These are phyloP conservation scores for Colletotrichum sp. DNA, from an alignment of 2,329 filamentous ascomycete species.

Conservation along the genomic window DNA sequence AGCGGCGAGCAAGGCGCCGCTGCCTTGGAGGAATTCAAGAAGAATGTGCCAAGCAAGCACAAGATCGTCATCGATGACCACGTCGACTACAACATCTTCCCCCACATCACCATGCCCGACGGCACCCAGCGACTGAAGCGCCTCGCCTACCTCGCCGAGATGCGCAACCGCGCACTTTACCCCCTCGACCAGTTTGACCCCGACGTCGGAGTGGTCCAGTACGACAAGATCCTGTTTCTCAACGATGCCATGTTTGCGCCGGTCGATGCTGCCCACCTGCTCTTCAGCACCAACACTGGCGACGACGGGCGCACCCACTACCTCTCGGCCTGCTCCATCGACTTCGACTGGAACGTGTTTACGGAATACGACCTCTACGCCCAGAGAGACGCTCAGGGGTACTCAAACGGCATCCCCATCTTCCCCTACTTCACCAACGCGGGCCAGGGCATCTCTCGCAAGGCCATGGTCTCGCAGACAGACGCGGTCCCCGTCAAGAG, in stretches of 20 bases:
- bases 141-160: conserved; percentile 75
- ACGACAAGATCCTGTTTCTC: conserved; percentile 64
- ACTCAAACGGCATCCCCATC: conserved; percentile 66
- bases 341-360: conserved; percentile 70
- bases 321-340: conserved; percentile 72
- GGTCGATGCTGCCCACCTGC: conserved; percentile 57
- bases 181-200: conserved; percentile 60
- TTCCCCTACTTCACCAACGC: conserved; percentile 70
- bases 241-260: conserved; percentile 69
- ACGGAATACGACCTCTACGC: conserved; percentile 79
- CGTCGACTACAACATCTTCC: conserved; percentile 60
- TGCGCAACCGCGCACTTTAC: conserved; percentile 72
- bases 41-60: conserved; percentile 48
- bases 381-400: conserved; percentile 69
- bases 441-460: conserved; percentile 59
- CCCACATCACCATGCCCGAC: conserved; percentile 65
- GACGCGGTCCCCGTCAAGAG: conserved; percentile 73
- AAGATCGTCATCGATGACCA: conserved; percentile 65
- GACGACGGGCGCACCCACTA: conserved; percentile 60
- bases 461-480: conserved; percentile 64
- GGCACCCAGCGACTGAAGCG: conserved; percentile 71
- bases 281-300: conserved; percentile 67
- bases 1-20: conserved; percentile 60
- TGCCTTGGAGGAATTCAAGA: conserved; percentile 58
- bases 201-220: conserved; percentile 39